Evolutionary conservation across 371 early-diverging fungal genomes (phyloP), one percentile per base, ranked within the genome.

Genomic region (Mortierella sp.): DNA sequence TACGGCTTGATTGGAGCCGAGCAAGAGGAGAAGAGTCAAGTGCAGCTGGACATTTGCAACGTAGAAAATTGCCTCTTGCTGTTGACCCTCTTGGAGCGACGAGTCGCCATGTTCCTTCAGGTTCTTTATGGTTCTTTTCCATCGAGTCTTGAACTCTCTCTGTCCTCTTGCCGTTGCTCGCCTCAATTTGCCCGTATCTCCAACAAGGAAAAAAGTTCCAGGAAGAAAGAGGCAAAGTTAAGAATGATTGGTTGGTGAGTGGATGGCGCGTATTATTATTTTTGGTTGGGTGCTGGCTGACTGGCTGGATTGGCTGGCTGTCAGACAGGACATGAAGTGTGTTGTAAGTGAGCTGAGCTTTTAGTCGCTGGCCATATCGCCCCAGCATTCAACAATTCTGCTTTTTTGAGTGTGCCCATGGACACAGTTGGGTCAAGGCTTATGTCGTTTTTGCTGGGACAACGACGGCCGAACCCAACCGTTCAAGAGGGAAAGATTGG

Each of bases 221-320:
- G n/a, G n/a, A 16, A 57, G 10, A 28, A 57, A 26, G 57, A 57
- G n/a, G n/a, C n/a, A n/a, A 13, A 59, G 59, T 31, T 31, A 51
- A 28, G 46, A 31, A 21, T 40, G 40, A 59, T 59, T 59, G 59
- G 59, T 59, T 4, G 31, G 59, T 28, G 59, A 31, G 34, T 31
- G 59, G 59, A 59, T 59, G 59, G 59, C 31, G 59, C 59, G 59
- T 31, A 59, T 28, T 31, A 31, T 31, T 57, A 57, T 57, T 57
- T 59, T 59, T 59, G 59, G 59, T 59, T 59, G 59, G 31, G 59
- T 14, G 59, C 14, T 59, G 34, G 59, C 59, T 59, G 59, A 31
- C 31, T 59, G 59, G 26, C 26, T 31, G 31, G n/a, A n/a, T n/a
- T n/a, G 57, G 26, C 26, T 31, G 31, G 26, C 16, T 21, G 26